These are phyloP conservation scores for Monosporascus sp. DNA, from an alignment of 2,329 filamentous ascomycete species.

Conservation along the genomic window DNA sequence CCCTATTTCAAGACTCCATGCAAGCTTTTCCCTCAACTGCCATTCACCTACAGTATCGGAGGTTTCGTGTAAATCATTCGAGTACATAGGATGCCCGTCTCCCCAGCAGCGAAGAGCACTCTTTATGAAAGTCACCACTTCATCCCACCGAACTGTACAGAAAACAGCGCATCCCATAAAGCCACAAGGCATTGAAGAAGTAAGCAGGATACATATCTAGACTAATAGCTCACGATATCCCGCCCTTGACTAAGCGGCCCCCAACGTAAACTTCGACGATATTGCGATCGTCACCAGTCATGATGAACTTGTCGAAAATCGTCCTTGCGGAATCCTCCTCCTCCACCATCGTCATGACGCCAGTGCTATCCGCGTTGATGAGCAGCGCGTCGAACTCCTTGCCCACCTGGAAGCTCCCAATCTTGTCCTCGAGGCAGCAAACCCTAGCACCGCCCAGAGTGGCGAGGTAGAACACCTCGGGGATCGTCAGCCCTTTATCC, in stretches of 20 bases:
- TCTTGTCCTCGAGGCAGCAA: slow-evolving; percentile 43
- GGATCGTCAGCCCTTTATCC: slow-evolving; percentile 41
- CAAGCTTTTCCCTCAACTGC: no score
- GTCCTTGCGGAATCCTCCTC: slow-evolving; percentile 38
- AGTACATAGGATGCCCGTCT: no score
- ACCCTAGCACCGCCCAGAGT: slow-evolving; percentile 57
- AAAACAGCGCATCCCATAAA: no score
- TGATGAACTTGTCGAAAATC: slow-evolving; percentile 58
- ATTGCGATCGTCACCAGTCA: slow-evolving; percentile 61
- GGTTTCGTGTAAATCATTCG: no score
- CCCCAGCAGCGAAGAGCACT: no score
- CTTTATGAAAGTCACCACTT: no score
- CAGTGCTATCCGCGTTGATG: slow-evolving; percentile 29
- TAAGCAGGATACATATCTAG: background rate
- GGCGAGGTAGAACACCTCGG: slow-evolving; percentile 53
- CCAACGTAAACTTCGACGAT: slow-evolving; percentile 49
- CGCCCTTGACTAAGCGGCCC: slow-evolving; percentile 32
- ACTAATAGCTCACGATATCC: no score
- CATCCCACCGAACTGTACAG: no score
- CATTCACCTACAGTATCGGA: no score
- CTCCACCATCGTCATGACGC: slow-evolving; percentile 48
- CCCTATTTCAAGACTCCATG: no score
- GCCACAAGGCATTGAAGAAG: background rate
- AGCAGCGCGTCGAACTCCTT: slow-evolving; percentile 60
- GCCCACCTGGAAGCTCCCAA: slow-evolving; percentile 53